Base-by-base conservation (phyloP, 2,329 filamentous ascomycete genomes). In the Penicillium corylophilum region DNA sequence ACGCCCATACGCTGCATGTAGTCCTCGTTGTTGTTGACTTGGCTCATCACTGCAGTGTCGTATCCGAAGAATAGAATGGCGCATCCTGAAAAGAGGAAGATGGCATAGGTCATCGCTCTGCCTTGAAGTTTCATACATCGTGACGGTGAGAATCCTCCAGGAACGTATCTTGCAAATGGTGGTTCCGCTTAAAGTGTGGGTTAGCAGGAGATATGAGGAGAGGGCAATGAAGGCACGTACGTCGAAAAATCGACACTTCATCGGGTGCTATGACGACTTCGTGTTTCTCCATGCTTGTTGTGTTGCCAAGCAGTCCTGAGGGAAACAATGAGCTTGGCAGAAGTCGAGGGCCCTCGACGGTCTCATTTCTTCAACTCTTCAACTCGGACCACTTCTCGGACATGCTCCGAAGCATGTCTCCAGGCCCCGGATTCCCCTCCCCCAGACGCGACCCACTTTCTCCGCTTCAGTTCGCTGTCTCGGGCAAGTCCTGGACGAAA, bases 1-100 rank as follows among this genome's bases (percentile, higher is more conserved):
- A 53, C 46, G 10, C 55, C 55, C 62, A 66, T 63, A 18, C 47
- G 50, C 7, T 55, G 31, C 48, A 63, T 47, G 49, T 66, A 66
- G 47, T 64, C 52, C 22, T 54, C 46, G 48, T 66, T 65, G 35
- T 52, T 64, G 31, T 64, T 64, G 29, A 66, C 62, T 41, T 62
- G 59, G 46, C 55, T 58, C 63, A 66, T 66, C 9, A 64, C 56
- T 1, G 56, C 54, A 2, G 63, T 57, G 41, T 66, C 63, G 41
- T 59, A 57, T 7, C 60, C 60, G 31, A 63, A 63, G 44, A 63
- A 63, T 7, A 54, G 44, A 38, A 59, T 59, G 65, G 51, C 51
- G 20, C 44, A 53, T 39, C 56, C 56, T 15, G 56, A 50, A 20
- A 59, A 56, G 8, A 46, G 36, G 23, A 54, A 54, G 31, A 54